Evolutionary conservation across 768 basidiomycete species (phyloP), one percentile per base, ranked within the genome.

Genomic region (Paxillus rubicundulus): DNA sequence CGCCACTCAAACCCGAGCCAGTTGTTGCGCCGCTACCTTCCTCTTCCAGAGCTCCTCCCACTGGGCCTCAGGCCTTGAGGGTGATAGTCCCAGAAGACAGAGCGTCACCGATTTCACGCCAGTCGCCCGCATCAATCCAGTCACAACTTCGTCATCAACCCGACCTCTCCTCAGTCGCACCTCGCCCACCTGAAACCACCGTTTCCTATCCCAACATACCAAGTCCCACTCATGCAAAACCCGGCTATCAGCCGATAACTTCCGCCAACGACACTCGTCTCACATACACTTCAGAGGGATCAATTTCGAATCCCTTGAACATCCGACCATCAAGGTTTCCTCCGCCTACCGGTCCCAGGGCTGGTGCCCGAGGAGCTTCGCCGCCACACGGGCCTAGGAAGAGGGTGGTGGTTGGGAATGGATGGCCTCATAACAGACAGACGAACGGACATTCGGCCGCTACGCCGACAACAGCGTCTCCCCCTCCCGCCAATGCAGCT

Each of bases 291-390:
- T 60, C 74, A n/a, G 58, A 68, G 7, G 76, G 75, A 10, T 72
- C 79, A 9, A 61, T 73, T 21, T 74, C 71, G 0, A 85, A 85
- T 61, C 82, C 82, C 20, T 64, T 85, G 37, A 74, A 72, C 43
- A 84, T 85, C 48, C 72, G 75, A 21, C 80, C 84, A 13, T 79
- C 82, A 13, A 59, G 61, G 44, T 46, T 43, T 30, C 45, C 53
- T n/a, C 67, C 50, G 7, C 55, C 47, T 4, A 49, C 30, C 18
- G 45, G 57, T n/a, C 38, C 38, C 1, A 65, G 60, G 43, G 1
- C 45, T 27, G 17, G 4, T 46, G 13, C 41, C 2, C 65, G 54
- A 34, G 28, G n/a, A 34, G 43, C 53, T 2, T 12, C 65, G 5
- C 65, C 65, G 4, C 43, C 32, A 4, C 33, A 10, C 12, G 65